Conservation (phyloP, 2,329 filamentous ascomycete genomes). For the Trichoderma sp. region DNA sequence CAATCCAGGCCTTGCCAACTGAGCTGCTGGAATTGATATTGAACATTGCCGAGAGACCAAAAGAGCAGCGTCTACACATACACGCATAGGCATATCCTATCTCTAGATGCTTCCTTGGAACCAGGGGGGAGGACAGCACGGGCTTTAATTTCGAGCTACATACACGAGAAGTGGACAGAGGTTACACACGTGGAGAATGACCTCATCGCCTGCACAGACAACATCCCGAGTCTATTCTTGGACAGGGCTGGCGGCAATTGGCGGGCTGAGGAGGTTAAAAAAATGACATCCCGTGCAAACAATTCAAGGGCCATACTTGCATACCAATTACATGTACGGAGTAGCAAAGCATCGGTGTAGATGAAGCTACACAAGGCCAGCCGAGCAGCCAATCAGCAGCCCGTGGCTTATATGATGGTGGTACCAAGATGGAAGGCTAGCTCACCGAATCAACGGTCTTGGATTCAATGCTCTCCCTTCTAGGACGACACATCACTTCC, state of each 20-base stretch:
- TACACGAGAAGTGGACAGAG: conserved; percentile 8
- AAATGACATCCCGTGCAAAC: background rate
- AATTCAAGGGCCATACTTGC: background rate
- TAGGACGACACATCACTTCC: background rate
- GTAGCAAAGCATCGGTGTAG: conserved; percentile 10
- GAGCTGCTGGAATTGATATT: too few relatives aligned
- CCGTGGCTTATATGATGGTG: conserved; percentile 1
- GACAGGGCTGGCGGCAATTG: conserved; percentile 5
- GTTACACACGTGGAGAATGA: conserved; percentile 2
- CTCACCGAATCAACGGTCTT: background rate
- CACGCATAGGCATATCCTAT: background rate
- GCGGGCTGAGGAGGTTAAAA: background rate
- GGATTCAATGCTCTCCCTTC: background rate
- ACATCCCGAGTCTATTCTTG: conserved; percentile 11
- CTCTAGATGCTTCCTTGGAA: background rate
- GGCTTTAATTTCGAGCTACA: background rate
- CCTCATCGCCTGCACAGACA: background rate
- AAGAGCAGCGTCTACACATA: background rate
- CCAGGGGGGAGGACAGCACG: background rate
- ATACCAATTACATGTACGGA: background rate
- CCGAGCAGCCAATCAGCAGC: background rate
- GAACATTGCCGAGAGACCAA: background rate
- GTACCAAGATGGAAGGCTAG: background rate
- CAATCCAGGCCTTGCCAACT: background rate
- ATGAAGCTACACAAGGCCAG: background rate